Evolutionary conservation across 208 protist genomes (phyloP).

Genomic region (Wallacemonas sp.): DNA sequence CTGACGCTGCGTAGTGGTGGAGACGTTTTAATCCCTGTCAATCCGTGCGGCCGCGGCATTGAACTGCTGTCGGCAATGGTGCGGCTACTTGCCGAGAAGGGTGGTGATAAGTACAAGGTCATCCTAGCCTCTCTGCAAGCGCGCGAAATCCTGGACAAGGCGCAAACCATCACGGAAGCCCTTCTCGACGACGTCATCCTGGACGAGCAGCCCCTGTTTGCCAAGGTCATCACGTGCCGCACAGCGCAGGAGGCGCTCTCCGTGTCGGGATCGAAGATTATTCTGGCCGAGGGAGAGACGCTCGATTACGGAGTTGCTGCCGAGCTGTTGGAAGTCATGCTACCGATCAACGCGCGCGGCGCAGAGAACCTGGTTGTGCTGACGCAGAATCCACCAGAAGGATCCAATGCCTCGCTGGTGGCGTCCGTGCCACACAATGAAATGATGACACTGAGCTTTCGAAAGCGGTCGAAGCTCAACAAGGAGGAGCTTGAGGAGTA

Average conservation of each 20-base stretch:
- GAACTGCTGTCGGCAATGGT: slow-evolving; percentile 75
- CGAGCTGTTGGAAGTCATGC: slow-evolving; percentile 57
- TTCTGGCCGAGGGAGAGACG: slow-evolving; percentile 70
- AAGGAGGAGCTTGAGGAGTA: slow-evolving; percentile 87
- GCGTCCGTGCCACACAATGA: slow-evolving; percentile 31
- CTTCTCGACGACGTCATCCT: slow-evolving; percentile 77
- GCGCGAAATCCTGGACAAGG: slow-evolving; percentile 74
- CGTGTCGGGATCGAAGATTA: slow-evolving; percentile 67
- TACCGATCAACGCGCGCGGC: slow-evolving; percentile 22
- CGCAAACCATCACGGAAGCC: slow-evolving; percentile 81
- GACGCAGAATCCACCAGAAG: slow-evolving; percentile 34
- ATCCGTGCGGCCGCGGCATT: slow-evolving; percentile 65
- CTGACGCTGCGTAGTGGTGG: slow-evolving; percentile 81
- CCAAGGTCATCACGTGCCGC: slow-evolving; percentile 74
- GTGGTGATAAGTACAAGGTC: slow-evolving; percentile 81
- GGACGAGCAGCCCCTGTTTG: slow-evolving; percentile 64
- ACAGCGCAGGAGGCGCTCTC: slow-evolving; percentile 62
- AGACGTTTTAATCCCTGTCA: slow-evolving; percentile 82
- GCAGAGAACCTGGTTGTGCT: slow-evolving; percentile 75
- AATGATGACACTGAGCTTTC: slow-evolving; percentile 32
- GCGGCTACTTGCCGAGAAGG: slow-evolving; percentile 68
- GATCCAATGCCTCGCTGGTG: slow-evolving; percentile 54
- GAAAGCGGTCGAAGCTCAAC: slow-evolving; percentile 49
- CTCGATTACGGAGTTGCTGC: slow-evolving; percentile 75
- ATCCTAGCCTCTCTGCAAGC: slow-evolving; percentile 73